Evolutionary conservation across 495 filamentous ascomycete genomes (phyloP).

Genomic region (Talaromyces nanjingensis): DNA sequence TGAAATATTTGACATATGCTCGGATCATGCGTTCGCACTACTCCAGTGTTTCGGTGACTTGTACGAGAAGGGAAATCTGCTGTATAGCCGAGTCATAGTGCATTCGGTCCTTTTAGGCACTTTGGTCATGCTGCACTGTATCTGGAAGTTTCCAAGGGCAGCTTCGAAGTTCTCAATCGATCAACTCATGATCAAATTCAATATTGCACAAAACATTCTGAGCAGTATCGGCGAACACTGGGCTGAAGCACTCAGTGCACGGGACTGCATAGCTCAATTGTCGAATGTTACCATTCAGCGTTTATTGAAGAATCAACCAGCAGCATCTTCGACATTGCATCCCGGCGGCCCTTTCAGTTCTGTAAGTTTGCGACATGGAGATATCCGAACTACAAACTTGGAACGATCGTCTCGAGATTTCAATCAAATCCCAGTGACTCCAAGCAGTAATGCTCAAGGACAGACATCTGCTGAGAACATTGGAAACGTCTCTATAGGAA

Average conservation of each 20-base stretch:
- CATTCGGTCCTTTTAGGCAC: slow-evolving; percentile 36
- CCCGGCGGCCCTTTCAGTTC: neutral
- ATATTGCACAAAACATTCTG: slow-evolving; percentile 32
- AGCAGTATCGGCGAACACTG: slow-evolving; percentile 43
- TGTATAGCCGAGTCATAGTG: slow-evolving; percentile 34
- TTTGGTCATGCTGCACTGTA: slow-evolving; percentile 34
- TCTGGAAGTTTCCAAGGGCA: slow-evolving; percentile 31
- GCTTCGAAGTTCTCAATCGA: slow-evolving; percentile 29
- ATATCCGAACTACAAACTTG: neutral
- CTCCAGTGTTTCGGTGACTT: slow-evolving; percentile 28
- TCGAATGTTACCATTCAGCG: slow-evolving; percentile 31
- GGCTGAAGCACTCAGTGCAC: slow-evolving; percentile 33
- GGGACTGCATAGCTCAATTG: slow-evolving; percentile 37
- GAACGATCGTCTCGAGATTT: neutral
- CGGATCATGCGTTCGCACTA: slow-evolving; percentile 27
- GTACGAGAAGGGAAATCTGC: slow-evolving; percentile 25
- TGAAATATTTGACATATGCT: slow-evolving; percentile 25
- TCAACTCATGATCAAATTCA: slow-evolving; percentile 29
- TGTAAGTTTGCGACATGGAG: neutral
- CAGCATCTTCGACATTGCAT: slow-evolving; percentile 9
- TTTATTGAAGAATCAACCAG: slow-evolving; percentile 23
- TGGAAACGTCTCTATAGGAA: neutral
- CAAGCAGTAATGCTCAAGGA: neutral
- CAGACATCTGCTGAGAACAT: slow-evolving; percentile 2
- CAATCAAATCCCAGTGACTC: neutral